A percentile compares a stretch with the other conserved stretches of the same genome.
Conservation (phyloP, 805 yeast genomes). For the Millerago galiae region DNA sequence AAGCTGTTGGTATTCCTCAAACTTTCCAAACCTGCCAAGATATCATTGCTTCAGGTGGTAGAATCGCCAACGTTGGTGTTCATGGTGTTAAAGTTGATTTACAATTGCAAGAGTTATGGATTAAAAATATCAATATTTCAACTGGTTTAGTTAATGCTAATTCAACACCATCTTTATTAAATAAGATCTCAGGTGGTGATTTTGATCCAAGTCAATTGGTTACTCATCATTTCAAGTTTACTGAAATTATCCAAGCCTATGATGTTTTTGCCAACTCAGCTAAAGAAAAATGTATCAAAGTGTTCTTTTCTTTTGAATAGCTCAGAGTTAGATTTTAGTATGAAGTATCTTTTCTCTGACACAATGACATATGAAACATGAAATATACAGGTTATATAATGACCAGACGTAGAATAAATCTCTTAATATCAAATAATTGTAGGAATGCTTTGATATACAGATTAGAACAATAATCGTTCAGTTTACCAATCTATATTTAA, state of each 20-base stretch:
- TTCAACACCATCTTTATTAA: constrained; percentile 33
- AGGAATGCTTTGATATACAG: too few relatives aligned
- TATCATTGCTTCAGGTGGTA: constrained; percentile 51
- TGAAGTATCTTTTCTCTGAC: too few relatives aligned
- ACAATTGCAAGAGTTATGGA: constrained; percentile 39
- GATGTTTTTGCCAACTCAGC: constrained; percentile 52
- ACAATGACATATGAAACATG: too few relatives aligned
- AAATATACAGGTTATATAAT: too few relatives aligned
- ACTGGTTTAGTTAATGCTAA: constrained; percentile 46
- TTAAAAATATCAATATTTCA: constrained; percentile 35
- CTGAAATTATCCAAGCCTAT: constrained; percentile 53
- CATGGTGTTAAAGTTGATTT: constrained; percentile 38
- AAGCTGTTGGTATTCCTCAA: constrained; percentile 60
- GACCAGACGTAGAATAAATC: too few relatives aligned
- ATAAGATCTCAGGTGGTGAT: constrained; percentile 24
- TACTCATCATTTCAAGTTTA: constrained; percentile 51
- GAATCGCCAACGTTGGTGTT: constrained; percentile 60
- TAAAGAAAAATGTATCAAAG: constrained; percentile 51
- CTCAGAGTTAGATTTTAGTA: too few relatives aligned
- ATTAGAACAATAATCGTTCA: too few relatives aligned
- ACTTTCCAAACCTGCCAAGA: constrained; percentile 56
- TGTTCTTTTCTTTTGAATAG: constrained; percentile 8
- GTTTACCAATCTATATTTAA: too few relatives aligned
- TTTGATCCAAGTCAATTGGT: constrained; percentile 47
- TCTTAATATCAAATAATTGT: too few relatives aligned